Evolutionary conservation across 805 yeast species (phyloP).

Genomic region (Candida parachauliodes): DNA sequence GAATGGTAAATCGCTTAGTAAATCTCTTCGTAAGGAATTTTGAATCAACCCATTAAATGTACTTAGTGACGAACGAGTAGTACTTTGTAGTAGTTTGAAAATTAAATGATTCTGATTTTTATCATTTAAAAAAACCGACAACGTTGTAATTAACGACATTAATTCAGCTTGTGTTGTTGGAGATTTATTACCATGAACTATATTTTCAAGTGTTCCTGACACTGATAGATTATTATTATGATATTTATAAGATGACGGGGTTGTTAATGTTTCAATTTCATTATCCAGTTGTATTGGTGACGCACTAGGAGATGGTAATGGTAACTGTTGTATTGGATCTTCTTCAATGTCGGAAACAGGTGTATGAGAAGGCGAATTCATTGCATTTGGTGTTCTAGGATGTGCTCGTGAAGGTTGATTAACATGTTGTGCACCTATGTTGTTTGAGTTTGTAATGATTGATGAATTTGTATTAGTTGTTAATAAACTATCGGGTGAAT

Average conservation of each 20-base stretch:
- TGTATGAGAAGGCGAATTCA: slow-evolving; percentile 29
- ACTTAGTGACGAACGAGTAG: slow-evolving; percentile 61
- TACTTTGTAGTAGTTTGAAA: slow-evolving; percentile 52
- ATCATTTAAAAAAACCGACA: slow-evolving; percentile 38
- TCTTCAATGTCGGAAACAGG: slow-evolving; percentile 37
- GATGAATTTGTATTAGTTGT: slow-evolving; percentile 2
- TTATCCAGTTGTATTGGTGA: slow-evolving; percentile 45
- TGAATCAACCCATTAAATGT: slow-evolving; percentile 51
- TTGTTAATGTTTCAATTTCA: slow-evolving; percentile 4
- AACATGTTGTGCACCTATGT: not conserved
- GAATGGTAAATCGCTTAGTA: slow-evolving; percentile 65
- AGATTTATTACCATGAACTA: slow-evolving; percentile 16
- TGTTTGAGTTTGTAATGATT: slow-evolving; percentile 1
- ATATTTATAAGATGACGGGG: not conserved
- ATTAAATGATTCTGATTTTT: slow-evolving; percentile 48
- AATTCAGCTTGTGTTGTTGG: slow-evolving; percentile 38
- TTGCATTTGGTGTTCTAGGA: slow-evolving; percentile 27
- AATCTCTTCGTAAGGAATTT: slow-evolving; percentile 64
- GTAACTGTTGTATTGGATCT: slow-evolving; percentile 43
- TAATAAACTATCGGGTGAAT: slow-evolving; percentile 9
- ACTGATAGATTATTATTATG: not conserved
- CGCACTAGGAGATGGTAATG: slow-evolving; percentile 68
- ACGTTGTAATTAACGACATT: slow-evolving; percentile 31
- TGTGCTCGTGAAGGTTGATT: not conserved
- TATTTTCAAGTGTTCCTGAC: slow-evolving; percentile 7